Base-by-base conservation (phyloP, 192 early-diverging fungal genomes). In the Helicostylum pulchrum region DNA sequence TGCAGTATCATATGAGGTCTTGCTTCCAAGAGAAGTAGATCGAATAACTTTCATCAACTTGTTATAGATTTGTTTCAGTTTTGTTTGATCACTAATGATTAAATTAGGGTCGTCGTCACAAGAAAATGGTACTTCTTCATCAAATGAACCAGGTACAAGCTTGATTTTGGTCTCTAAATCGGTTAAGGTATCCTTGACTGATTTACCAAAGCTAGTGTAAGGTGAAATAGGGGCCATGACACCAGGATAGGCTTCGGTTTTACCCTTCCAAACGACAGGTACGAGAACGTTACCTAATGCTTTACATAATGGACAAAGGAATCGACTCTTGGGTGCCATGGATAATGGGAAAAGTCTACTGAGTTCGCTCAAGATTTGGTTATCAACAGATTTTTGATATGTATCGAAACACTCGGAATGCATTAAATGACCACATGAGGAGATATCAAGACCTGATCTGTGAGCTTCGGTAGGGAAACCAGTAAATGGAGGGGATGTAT, bases 391-490 rank as follows among this genome's bases (percentile, higher is more conserved):
- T 39, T 78, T 70, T 56, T 86, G 87, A 78, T 96, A 99, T 26
- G 84, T 83, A 49, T 88, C 82, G 67, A 99, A 96, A 75, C 97
- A 99, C 15, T 87, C 80, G 34, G 87, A 76, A 64, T 99, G 97
- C 94, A 98, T 97, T 74, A 96, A 62, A 76, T 99, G 97, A 11
- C 95, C 94, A 75, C 97, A 99, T 1, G 91, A 91, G 30, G 92
- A 92, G 0, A 89, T 80, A 62, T 90, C 86, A 45, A 92, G 68
- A 20, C 94, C 93, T 11, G 83, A 79, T 39, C 78, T 65, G 39
- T 88, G 87, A 32, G 84, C 85, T 32, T 85, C 73, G 14, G 83
- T 77, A 17, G 89, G 89, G 61, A 88, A 90, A n/a, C 88, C 85
- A 21, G 51, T 12, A 2, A 34, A 48, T 17, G 46, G 46, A 17